Percentiles rank a stretch among this genome's conserved stretches.
phyloP scores from a whole-genome alignment of 1,284 basidiomycete species.

The Cryptococcus sp. region DNA sequence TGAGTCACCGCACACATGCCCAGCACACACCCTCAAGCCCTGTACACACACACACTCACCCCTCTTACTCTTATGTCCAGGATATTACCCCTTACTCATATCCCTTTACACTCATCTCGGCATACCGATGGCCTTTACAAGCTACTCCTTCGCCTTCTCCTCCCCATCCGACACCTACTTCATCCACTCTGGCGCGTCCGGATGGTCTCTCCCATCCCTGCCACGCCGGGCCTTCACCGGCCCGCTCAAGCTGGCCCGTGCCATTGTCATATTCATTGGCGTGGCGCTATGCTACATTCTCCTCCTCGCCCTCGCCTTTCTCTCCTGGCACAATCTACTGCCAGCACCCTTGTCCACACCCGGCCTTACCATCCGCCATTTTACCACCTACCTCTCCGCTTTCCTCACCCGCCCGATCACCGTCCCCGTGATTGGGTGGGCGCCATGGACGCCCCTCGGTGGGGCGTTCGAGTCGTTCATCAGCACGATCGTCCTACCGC shows the following conservation, averaged over 20 bases:
- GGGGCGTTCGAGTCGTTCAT: slow-evolving; percentile 58
- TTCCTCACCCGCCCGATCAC: slow-evolving; percentile 21
- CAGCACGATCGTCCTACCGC: slow-evolving; percentile 57
- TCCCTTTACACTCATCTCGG: slow-evolving; percentile 60
- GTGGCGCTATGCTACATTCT: slow-evolving; percentile 57
- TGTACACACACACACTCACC: not conserved
- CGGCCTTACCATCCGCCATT: slow-evolving; percentile 30
- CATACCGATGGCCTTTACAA: slow-evolving; percentile 47
- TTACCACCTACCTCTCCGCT: slow-evolving; percentile 18
- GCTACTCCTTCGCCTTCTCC: slow-evolving; percentile 70
- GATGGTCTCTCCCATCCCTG: slow-evolving; percentile 53
- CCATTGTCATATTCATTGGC: slow-evolving; percentile 51
- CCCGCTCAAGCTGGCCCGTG: slow-evolving; percentile 37
- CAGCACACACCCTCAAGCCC: not conserved
- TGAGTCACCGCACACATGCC: slow-evolving; percentile 22
- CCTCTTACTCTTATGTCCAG: slow-evolving; percentile 42
- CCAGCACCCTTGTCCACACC: slow-evolving; percentile 11
- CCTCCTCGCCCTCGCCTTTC: slow-evolving; percentile 56
- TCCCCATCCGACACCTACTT: slow-evolving; percentile 53
- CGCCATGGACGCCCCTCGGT: slow-evolving; percentile 26
- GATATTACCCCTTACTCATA: slow-evolving; percentile 67
- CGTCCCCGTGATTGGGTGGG: slow-evolving; percentile 4
- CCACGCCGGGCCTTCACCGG: slow-evolving; percentile 27
- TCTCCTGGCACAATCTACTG: slow-evolving; percentile 50
- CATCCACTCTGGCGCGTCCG: slow-evolving; percentile 65